Evolutionary conservation across 441 rosid genomes (phyloP), one percentile per base, ranked within the genome.

Genomic region (Melastoma candidum): DNA sequence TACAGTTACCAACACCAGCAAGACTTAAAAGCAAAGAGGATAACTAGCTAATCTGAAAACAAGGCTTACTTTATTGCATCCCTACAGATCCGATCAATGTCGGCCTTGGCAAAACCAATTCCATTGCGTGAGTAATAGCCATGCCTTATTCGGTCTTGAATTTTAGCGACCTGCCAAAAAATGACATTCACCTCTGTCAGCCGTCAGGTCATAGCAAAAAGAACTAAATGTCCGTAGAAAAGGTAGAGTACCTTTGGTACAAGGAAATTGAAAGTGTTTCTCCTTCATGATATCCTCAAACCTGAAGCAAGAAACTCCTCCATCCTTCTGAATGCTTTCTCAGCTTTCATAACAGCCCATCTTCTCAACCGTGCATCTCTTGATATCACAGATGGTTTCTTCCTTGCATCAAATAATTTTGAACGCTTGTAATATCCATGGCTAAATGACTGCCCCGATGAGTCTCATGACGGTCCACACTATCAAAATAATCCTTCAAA

Each of bases 281-380:
- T 82, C 88, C 82, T 76, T 85, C 99, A 95, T 90, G 75, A 95
- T 90, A 71, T 85, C 84, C 78, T 84, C 72, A 95, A 71, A 74
- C 95, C 86, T 26, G 79, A 77, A 69, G 90, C 88, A 73, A 95
- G 83, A 71, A 87, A 95, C 60, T 82, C 88, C 73, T 95, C 97
- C 83, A 90, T 87, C 63, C 97, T 83, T 76, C 74, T 87, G 67
- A 85, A 90, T 63, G 92, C 80, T 61, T 71, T 82, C 76, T 77
- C 95, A 60, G 97, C 85, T 74, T 87, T 90, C 72, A 85, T 95
- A 56, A 84, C 66, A 41, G 95, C 81, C 96, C 97, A 95, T 59
- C 84, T 80, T 80, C 97, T 81, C 59, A 76, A 67, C 51, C 99
- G 97, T 53, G 99, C 99, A 84, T 94, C 99, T 79, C 97, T 90